Conservation (phyloP, 1,139 yeast genomes). For the Yamadazyma epiphylla region DNA sequence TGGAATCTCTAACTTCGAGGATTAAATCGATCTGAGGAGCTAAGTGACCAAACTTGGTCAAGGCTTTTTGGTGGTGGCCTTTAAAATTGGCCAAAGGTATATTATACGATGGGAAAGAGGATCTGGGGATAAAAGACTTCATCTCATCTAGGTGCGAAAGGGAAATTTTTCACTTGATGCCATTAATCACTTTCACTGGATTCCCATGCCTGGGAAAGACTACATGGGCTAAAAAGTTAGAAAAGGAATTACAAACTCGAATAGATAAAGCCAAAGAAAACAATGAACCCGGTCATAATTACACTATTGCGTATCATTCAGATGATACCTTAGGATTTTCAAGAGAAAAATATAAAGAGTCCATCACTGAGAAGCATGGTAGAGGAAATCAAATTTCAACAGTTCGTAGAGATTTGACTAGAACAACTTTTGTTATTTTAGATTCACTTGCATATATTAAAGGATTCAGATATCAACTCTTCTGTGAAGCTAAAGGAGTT, state of each 20-base stretch:
- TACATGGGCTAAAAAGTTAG: conserved; percentile 60
- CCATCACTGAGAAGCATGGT: conserved; percentile 71
- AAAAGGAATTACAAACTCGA: conserved; percentile 41
- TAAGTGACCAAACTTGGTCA: conserved; percentile 62
- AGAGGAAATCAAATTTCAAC: conserved; percentile 87
- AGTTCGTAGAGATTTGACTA: conserved; percentile 73
- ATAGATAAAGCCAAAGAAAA: conserved; percentile 35
- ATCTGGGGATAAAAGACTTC: conserved; percentile 43
- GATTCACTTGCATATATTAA: conserved; percentile 89
- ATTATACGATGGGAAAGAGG: conserved; percentile 62
- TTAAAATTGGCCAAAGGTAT: conserved; percentile 76
- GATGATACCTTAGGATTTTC: conserved; percentile 76
- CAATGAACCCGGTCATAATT: conserved; percentile 47
- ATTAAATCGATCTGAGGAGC: conserved; percentile 81
- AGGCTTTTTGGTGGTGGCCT: conserved; percentile 86
- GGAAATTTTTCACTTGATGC: conserved; percentile 47
- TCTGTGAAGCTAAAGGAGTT: conserved; percentile 86
- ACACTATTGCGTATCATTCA: conserved; percentile 63
- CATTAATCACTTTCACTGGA: conserved; percentile 79
- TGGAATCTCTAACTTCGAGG: conserved; percentile 78
- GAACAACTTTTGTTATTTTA: conserved; percentile 69
- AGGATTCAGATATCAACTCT: conserved; percentile 91
- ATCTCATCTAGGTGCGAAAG: neutral
- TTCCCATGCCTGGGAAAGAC: conserved; percentile 85
- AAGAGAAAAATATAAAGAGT: conserved; percentile 64